Evolutionary conservation across 257 asterid genomes (phyloP).

Genomic region (Nemophila menziesii): DNA sequence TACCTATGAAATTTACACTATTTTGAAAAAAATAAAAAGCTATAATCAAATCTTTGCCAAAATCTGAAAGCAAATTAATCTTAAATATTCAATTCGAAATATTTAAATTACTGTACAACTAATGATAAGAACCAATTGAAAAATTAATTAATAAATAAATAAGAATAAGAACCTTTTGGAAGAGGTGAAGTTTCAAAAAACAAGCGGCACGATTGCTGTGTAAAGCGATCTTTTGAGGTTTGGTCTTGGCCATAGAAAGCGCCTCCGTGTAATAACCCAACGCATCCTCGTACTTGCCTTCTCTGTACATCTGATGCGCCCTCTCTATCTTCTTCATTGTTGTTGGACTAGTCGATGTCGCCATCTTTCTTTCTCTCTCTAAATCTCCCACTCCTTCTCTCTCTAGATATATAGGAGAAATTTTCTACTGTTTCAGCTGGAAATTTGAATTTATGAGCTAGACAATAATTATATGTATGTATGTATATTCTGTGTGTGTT

Average conservation of each 20-base stretch:
- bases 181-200: constrained; percentile 70
- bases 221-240: constrained; percentile 82
- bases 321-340: constrained; percentile 65
- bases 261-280: constrained; percentile 77
- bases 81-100: no score
- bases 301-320: constrained; percentile 95
- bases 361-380: constrained; percentile 30
- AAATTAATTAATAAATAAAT: not conserved
- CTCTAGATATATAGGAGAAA: not conserved
- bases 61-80: constrained; percentile 4
- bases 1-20: no score
- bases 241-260: constrained; percentile 71
- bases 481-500: not conserved
- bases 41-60: no score
- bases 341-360: constrained; percentile 25
- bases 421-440: not conserved
- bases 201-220: constrained; percentile 99
- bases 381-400: not conserved
- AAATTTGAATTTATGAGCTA: not conserved
- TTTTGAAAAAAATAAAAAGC: no score
- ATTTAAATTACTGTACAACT: no score
- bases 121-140: no score
- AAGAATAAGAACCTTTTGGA: constrained; percentile 45
- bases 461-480: no score
- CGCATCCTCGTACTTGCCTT: constrained; percentile 66